Base-by-base conservation (phyloP, 345 rosid genomes). In the Pseudoturritis turrita region DNA sequence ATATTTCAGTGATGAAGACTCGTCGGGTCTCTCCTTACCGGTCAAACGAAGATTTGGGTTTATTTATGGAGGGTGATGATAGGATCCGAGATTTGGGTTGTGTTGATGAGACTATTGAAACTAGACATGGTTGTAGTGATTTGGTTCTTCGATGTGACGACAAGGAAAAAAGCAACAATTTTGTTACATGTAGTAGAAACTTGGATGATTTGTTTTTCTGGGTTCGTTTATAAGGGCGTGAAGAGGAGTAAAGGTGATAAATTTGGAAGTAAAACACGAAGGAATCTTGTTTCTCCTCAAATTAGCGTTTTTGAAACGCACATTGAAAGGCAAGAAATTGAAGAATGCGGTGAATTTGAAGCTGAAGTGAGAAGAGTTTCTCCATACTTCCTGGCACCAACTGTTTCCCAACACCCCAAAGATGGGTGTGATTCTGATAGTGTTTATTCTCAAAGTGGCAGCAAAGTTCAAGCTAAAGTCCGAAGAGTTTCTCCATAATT, bases 341-440 rank as follows among this genome's bases (percentile, higher is more conserved):
- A 19, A 62, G 41, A 68, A 35, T 10, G 45, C 46, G 46, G 14
- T 45, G 49, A 46, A 2, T 25, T n/a, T 50, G 61, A 44, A 37
- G 43, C 21, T 46, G 18, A 49, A 49, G 53, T 54, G 14, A 55
- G 33, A 73, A 56, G 65, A 46, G 44, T 65, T 47, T 73, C 77
- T 73, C 72, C 77, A 5, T 57, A 55, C 72, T 73, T 73, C 17
- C 39, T 15, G 28, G 28, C 7, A 31, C 53, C 68, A 5, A 51
- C 4, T 50, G 53, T 51, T 59, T 36, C 75, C 35, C 29, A 53
- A 43, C 53, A 29, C 8, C 13, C 10, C 47, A 22, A 21, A 29
- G 7, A 37, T 25, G 22, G 22, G 22, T 31, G 53, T 31, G 36
- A 22, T 44, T 39, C 54, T 72, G 37, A 21, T 41, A 19, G 59